Base-by-base conservation (phyloP, 2,329 filamentous ascomycete genomes). In the Paecilomyces fulvus region DNA sequence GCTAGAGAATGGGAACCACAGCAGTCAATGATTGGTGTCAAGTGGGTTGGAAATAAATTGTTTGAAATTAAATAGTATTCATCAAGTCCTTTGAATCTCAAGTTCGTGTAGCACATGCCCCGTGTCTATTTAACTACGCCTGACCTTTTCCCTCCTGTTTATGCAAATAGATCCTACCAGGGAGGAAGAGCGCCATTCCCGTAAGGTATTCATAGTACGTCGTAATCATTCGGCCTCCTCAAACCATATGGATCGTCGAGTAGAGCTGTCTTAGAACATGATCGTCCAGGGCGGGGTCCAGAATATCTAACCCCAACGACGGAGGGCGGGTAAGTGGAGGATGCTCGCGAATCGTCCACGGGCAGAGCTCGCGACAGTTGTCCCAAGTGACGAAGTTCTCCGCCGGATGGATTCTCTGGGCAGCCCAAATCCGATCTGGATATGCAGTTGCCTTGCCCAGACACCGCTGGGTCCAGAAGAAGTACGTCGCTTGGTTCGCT, bases 301-400 rank as follows among this genome's bases (percentile, higher is more conserved):
- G 59, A 4, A 74, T 67, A 46, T 70, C 65, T 59, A 70, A 67
- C 5, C 60, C 70, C 43, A 73, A 55, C 30, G 63, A 63, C 2
- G 71, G 71, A 7, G 71, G 58, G 21, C 69, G 65, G 9, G 59
- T 59, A 12, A 67, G 66, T 14, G 69, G 65, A 28, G 71, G 71
- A 53, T 73, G 71, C 55, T 72, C 68, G 23, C 70, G 68, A 8
- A 73, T 62, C 6, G 71, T 73, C 71, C 71, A 74, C 8, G 71
- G 71, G 54, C 71, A 73, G 9, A 72, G 60, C 58, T 73, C 70
- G 54, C 66, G 70, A 62, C 70, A 73, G 51, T 70, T 73, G 17
- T 72, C 69, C 56, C 69, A 60, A 31, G 66, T 62, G n/a, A 71
- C 62, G 10, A 65, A 60, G 2, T 64, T 63, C 37, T 71, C 69